These are phyloP conservation scores for Penicillium paradoxum DNA, from an alignment of 495 filamentous ascomycete species.

Conservation along the genomic window DNA sequence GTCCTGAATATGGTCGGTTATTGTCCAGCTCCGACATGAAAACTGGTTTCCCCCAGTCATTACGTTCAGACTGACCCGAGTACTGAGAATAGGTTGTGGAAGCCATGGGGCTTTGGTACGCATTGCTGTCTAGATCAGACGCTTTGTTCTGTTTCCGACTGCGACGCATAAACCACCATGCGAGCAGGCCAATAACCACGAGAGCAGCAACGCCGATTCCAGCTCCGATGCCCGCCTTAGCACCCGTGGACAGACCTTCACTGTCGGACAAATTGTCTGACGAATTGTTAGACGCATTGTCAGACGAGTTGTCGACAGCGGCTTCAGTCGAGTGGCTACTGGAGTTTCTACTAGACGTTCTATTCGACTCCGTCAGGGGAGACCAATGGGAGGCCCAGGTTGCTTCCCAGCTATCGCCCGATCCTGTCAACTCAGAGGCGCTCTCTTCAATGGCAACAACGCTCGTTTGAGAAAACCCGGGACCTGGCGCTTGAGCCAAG, in stretches of 20 bases:
- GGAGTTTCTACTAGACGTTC: background rate
- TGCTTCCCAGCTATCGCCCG: background rate
- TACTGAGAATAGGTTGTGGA: background rate
- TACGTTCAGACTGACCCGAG: background rate
- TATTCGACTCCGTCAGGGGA: background rate
- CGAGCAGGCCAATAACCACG: background rate
- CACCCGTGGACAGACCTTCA: background rate
- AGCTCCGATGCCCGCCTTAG: background rate
- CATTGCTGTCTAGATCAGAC: background rate
- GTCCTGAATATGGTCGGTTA: background rate
- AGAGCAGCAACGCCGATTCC: background rate
- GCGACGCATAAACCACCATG: background rate
- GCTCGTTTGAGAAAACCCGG: slow-evolving; percentile 4
- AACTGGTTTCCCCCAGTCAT: background rate
- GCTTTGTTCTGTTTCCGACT: background rate
- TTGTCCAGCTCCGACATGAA: background rate
- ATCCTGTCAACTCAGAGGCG: background rate
- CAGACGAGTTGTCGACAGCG: background rate
- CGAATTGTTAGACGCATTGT: no score
- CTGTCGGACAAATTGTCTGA: background rate
- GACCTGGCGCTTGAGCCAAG: slow-evolving; percentile 47
- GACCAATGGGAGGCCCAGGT: slow-evolving; percentile 1
- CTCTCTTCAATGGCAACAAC: background rate
- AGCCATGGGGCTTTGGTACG: background rate
- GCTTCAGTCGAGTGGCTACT: background rate